These are phyloP conservation scores for Perilla frutescens DNA, from an alignment of 257 asterid species.

Conservation along the genomic window DNA sequence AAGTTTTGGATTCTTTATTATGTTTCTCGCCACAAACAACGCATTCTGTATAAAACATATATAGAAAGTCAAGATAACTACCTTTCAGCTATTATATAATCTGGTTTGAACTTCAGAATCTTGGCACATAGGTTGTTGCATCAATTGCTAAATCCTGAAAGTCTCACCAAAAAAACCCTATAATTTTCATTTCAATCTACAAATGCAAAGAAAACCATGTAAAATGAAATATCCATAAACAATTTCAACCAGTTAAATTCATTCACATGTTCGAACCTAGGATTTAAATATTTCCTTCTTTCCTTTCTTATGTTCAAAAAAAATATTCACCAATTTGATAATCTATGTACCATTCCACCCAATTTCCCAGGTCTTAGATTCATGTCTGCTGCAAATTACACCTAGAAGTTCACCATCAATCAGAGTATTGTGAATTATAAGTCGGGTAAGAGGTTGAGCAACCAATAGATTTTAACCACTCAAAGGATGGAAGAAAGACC, in stretches of 20 bases:
- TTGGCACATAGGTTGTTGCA: slow-evolving; percentile 81
- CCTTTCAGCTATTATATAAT: slow-evolving; percentile 84
- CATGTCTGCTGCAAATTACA: slow-evolving; percentile 97
- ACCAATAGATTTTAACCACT: slow-evolving; percentile 24
- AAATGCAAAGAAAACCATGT: not conserved
- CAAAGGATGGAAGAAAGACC: slow-evolving; percentile 55
- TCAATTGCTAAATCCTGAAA: slow-evolving; percentile 88
- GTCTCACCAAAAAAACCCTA: slow-evolving; percentile 30
- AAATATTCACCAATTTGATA: slow-evolving; percentile 66
- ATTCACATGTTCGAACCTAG: not conserved
- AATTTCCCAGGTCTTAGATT: slow-evolving; percentile 92
- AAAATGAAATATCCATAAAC: not conserved
- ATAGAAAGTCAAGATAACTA: slow-evolving; percentile 58
- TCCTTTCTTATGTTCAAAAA: not conserved
- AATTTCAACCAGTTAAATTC: not conserved
- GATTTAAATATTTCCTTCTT: too few relatives aligned
- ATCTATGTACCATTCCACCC: slow-evolving; percentile 71
- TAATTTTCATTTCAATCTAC: not conserved
- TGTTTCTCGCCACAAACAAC: slow-evolving; percentile 94
- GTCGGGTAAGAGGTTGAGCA: slow-evolving; percentile 9
- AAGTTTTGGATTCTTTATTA: slow-evolving; percentile 89
- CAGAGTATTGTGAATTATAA: slow-evolving; percentile 30
- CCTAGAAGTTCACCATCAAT: slow-evolving; percentile 53
- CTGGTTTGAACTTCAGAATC: slow-evolving; percentile 85
- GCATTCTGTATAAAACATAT: slow-evolving; percentile 69